These are phyloP conservation scores for Clitopilus hobsonii DNA, from an alignment of 768 basidiomycete genomes.

Conservation along the genomic window DNA sequence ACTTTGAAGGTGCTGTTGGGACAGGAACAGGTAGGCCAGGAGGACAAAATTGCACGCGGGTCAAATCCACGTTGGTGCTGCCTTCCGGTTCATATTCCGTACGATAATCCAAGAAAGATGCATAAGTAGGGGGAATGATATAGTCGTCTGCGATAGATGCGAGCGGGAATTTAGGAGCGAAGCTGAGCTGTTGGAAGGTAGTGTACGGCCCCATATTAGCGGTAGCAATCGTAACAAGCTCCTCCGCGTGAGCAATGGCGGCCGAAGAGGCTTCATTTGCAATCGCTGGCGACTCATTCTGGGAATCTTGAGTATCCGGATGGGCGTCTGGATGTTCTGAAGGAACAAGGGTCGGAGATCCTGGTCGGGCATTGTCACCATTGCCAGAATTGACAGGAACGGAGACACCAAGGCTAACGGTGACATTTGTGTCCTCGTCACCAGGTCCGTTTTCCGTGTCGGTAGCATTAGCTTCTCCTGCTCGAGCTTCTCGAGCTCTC, in stretches of 20 bases:
- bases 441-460: conserved; percentile 37
- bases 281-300: conserved; percentile 22
- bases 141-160: conserved; percentile 87
- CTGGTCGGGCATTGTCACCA: conserved; percentile 28
- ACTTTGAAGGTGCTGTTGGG: conserved; percentile 62
- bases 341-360: conserved; percentile 35
- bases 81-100: conserved; percentile 56
- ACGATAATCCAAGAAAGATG: conserved; percentile 69
- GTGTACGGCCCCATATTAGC: conserved; percentile 81
- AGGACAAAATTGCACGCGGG: conserved; percentile 69
- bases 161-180: conserved; percentile 84
- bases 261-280: conserved; percentile 17
- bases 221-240: conserved; percentile 61
- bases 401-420: conserved; percentile 60
- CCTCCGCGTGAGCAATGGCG: conserved; percentile 51
- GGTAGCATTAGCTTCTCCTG: conserved; percentile 40
- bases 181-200: conserved; percentile 86
- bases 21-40: conserved; percentile 75
- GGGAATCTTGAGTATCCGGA: conserved; percentile 21
- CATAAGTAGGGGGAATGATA: conserved; percentile 88
- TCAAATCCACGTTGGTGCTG: conserved; percentile 39
- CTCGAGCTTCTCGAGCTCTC: conserved; percentile 64
- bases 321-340: conserved; percentile 37
- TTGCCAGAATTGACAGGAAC: conserved; percentile 37
- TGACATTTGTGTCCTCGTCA: conserved; percentile 55